Conservation (phyloP, 1,139 yeast genomes). For the Magnusiomyces paraingens region DNA sequence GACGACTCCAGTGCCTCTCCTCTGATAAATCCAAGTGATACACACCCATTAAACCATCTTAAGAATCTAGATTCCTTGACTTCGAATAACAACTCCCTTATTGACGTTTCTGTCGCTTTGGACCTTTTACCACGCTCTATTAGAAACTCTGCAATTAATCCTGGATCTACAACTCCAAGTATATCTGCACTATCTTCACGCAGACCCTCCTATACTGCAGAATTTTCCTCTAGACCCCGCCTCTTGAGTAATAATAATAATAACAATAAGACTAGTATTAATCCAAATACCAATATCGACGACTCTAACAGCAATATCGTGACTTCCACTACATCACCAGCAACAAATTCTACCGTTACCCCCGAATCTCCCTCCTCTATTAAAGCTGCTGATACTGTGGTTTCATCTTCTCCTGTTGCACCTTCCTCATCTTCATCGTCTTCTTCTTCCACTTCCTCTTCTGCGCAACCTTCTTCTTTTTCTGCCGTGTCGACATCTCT, state of each 20-base stretch:
- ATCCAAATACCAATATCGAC: too few relatives aligned
- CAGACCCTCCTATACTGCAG: conserved; percentile 7
- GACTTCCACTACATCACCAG: neutral
- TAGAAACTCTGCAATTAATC: neutral
- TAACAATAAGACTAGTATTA: too few relatives aligned
- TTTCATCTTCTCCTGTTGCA: neutral
- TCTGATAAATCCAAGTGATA: too few relatives aligned
- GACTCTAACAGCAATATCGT: too few relatives aligned
- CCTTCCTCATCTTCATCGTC: neutral
- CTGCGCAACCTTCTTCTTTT: neutral
- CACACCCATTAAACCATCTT: too few relatives aligned
- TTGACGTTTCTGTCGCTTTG: conserved; percentile 5
- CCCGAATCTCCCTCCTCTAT: neutral
- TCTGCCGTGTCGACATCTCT: neutral
- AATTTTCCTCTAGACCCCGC: conserved; percentile 4
- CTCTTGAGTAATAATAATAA: neutral
- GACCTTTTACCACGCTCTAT: conserved; percentile 1
- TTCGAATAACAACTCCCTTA: conserved; percentile 4
- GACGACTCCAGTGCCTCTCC: too few relatives aligned
- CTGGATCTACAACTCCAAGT: conserved; percentile 2
- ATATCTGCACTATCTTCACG: conserved; percentile 4
- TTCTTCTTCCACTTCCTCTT: neutral
- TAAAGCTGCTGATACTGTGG: neutral
- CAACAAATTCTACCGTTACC: neutral
- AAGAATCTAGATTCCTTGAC: too few relatives aligned